phyloP scores from a whole-genome alignment of 345 rosid genomes.

The Geranium brycei region DNA sequence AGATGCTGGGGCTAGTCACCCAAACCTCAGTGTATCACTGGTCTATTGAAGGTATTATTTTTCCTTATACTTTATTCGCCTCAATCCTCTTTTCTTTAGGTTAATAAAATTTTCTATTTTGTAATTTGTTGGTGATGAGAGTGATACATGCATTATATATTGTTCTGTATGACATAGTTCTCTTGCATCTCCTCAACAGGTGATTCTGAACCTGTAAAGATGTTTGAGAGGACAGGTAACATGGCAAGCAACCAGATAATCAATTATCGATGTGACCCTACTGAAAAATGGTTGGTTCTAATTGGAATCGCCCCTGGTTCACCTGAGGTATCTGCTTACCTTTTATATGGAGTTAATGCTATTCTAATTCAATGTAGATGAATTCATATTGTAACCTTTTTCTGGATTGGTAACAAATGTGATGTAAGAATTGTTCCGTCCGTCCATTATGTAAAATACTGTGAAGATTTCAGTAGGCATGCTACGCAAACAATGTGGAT shows the following conservation, averaged over 20 bases:
- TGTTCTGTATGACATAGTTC: conserved; percentile 6
- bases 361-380: not conserved
- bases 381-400: not conserved
- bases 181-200: conserved; percentile 28
- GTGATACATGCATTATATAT: not conserved
- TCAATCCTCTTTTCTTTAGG: not conserved
- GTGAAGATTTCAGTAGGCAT: not conserved
- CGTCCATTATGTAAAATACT: too few relatives aligned
- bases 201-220: conserved; percentile 89
- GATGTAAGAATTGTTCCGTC: not conserved
- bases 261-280: conserved; percentile 83
- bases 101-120: not conserved
- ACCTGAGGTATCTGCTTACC: conserved; percentile 56
- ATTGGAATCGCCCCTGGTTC: conserved; percentile 98
- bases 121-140: not conserved
- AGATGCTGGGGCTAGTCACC: conserved; percentile 90
- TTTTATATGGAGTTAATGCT: not conserved
- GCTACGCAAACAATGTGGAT: not conserved
- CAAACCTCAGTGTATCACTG: conserved; percentile 87
- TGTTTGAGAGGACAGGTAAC: conserved; percentile 96
- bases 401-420: not conserved
- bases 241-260: conserved; percentile 88
- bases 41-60: conserved; percentile 78
- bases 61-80: conserved; percentile 3
- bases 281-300: conserved; percentile 95